A percentile compares a stretch with the other conserved stretches of the same genome.
Conservation (phyloP, 805 yeast species). For the Kodamaea kaohsiungensis region DNA sequence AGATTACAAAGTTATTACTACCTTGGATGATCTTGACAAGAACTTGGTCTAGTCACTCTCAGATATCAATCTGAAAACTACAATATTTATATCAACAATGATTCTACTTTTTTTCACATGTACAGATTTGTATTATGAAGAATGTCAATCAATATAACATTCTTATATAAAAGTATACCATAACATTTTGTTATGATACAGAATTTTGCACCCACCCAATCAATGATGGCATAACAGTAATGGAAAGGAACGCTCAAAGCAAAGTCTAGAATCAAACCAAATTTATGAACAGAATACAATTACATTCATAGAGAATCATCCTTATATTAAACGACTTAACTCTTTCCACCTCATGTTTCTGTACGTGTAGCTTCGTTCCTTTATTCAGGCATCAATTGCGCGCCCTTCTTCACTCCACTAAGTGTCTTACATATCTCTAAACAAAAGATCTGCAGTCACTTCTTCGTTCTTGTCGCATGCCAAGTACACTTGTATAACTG, state of each 20-base stretch:
- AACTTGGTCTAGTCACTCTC: not conserved
- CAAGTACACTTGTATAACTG: slow-evolving; percentile 90
- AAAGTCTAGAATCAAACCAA: too few species aligned
- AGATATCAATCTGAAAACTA: too few species aligned
- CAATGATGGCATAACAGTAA: too few species aligned
- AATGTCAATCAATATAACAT: too few species aligned
- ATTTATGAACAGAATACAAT: too few species aligned
- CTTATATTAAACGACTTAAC: not conserved
- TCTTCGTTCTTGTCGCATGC: slow-evolving; percentile 99
- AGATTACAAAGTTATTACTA: not conserved
- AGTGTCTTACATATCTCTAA: slow-evolving; percentile 44
- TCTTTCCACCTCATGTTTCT: not conserved
- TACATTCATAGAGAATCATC: not conserved
- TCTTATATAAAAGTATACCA: not conserved
- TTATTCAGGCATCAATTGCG: not conserved
- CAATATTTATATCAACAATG: too few species aligned
- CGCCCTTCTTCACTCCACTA: not conserved
- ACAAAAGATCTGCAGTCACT: slow-evolving; percentile 88
- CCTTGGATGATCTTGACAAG: slow-evolving; percentile 1
- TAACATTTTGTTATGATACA: not conserved
- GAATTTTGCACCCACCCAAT: not conserved
- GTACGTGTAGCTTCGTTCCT: not conserved
- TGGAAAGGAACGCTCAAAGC: too few species aligned
- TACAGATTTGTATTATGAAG: too few species aligned
- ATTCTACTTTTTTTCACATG: too few species aligned